Base-by-base conservation (phyloP, 768 basidiomycete species). In the Termitomyces sp. region DNA sequence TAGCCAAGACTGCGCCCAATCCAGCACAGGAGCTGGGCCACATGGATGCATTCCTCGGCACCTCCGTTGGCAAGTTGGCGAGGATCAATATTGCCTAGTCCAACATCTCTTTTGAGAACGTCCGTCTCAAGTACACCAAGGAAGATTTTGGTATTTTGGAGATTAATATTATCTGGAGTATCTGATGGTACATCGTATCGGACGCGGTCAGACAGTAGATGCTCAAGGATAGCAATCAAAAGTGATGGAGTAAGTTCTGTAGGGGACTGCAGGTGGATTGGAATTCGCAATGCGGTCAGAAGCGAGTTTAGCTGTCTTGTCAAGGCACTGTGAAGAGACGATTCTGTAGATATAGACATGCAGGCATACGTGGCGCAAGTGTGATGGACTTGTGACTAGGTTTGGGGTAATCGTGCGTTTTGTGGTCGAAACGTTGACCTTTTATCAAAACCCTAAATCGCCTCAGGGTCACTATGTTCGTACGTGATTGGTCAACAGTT, bases 61-160 rank as follows among this genome's bases (percentile, higher is more conserved):
- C 78, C 81, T 0, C 89, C 88, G 3, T 73, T 69, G 0, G 87
- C 89, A 4, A 91, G 77, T 35, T 74, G 71, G 30, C 80, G 71
- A 1, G 88, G 88, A 57, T 91, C 88, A 37, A 91, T 67, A 35
- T 77, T 74, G 58, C 80, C 80, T 9, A 91, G 73, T 0, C 87
- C 88, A 5, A 90, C 78, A 57, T 87, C 83, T 50, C 70, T 68
- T 61, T 73, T 65, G 14, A 91, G 64, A 37, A 90, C 69, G 59
- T 91, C 88, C 31, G 73, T 78, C 58, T 88, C 85, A 6, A 91
- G 74, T 6, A 89, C 80, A 1, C 89, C 89, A 7, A 91, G 75
- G 54, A 92, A 86, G 3, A 91, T 74, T 63, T 91, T 89, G 76
- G 87, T 85, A 33, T 80, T 81, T 47, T 86, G 80, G 1, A 87